phyloP scores from a whole-genome alignment of 345 rosid genomes.

The Rhizophora mangle region DNA sequence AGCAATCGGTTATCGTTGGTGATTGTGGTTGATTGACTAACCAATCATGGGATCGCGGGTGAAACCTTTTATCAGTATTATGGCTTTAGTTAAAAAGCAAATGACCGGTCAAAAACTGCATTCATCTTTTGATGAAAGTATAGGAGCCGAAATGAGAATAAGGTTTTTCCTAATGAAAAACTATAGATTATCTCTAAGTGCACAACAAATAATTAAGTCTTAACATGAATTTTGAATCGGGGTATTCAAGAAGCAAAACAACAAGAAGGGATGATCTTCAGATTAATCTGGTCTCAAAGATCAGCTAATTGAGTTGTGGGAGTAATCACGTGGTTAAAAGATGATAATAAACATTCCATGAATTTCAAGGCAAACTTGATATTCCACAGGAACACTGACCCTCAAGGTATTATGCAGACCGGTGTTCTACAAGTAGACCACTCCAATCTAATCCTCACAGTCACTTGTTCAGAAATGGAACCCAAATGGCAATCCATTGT shows the following conservation, averaged over 20 bases:
- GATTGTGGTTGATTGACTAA: constrained; percentile 47
- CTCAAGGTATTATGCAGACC: neutral
- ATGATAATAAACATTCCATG: neutral
- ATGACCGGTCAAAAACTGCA: too few relatives aligned
- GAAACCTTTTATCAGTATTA: neutral
- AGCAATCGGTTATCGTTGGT: constrained; percentile 19
- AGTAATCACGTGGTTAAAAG: neutral
- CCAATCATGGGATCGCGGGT: constrained; percentile 16
- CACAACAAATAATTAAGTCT: neutral
- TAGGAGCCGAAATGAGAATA: neutral
- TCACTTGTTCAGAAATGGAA: neutral
- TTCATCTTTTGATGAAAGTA: too few relatives aligned
- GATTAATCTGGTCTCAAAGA: neutral
- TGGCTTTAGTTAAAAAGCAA: too few relatives aligned
- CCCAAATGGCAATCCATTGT: neutral
- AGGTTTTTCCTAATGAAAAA: neutral
- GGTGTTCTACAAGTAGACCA: neutral
- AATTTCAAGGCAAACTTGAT: neutral
- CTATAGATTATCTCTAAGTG: neutral
- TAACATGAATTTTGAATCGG: neutral
- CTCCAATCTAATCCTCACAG: neutral
- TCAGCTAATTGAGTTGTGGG: neutral
- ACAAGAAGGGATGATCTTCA: neutral
- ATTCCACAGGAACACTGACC: neutral
- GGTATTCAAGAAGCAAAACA: neutral